phyloP scores from a whole-genome alignment of 371 early-diverging fungal species.

The Actinomortierella wolfii region DNA sequence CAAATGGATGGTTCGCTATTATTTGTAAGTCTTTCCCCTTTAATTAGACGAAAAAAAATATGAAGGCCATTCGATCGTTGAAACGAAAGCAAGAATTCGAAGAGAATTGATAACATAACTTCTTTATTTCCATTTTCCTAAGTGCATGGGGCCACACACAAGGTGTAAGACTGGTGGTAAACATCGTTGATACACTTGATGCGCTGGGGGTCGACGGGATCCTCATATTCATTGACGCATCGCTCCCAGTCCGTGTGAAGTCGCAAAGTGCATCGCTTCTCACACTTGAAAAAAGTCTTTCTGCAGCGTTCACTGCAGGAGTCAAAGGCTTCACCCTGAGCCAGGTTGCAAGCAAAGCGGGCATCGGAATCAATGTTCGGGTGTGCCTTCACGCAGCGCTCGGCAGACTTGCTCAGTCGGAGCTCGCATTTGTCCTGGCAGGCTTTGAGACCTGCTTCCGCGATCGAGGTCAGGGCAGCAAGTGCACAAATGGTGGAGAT shows the following conservation, averaged over 20 bases:
- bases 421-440: conserved; percentile 4
- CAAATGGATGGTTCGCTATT: too few relatives aligned
- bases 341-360: not conserved
- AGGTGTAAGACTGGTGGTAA: too few relatives aligned
- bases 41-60: too few relatives aligned
- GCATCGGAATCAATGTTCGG: conserved; percentile 7
- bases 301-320: conserved; percentile 2
- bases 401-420: conserved; percentile 1
- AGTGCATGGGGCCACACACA: too few relatives aligned
- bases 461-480: conserved; percentile 3
- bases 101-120: too few relatives aligned
- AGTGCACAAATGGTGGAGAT: conserved; percentile 2
- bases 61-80: too few relatives aligned
- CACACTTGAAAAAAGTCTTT: not conserved
- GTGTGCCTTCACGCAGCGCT: conserved; percentile 10
- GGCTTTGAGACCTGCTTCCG: not conserved
- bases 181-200: conserved; percentile 14
- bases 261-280: conserved; percentile 3
- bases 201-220: conserved; percentile 7
- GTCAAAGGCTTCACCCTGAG: not conserved
- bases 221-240: conserved; percentile 1
- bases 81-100: too few relatives aligned
- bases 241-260: conserved; percentile 3
- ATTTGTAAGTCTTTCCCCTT: too few relatives aligned
- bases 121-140: too few relatives aligned